Evolutionary conservation across 108 stramenopile species (phyloP), one percentile per base, ranked within the genome.

Genomic region (Nitzschia sp.): DNA sequence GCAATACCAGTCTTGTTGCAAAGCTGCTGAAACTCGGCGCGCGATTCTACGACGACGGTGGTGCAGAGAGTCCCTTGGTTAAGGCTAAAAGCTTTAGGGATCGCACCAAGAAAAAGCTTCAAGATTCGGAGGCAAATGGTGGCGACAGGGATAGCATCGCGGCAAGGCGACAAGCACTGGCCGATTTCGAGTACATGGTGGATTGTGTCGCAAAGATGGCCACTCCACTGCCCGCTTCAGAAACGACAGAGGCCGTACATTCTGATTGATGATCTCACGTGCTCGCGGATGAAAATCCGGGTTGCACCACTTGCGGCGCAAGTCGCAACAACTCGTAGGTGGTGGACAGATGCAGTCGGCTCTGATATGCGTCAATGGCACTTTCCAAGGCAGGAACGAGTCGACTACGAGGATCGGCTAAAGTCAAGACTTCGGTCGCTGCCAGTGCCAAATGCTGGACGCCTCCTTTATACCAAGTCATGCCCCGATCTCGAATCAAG

Each of bases 301-400:
- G 42, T 55, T 63, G 33, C 19, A 85, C 72, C 27, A 85, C 36
- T 17, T 85, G 78, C 1, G 87, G 87, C 18, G 80, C 80, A 19
- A 69, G 64, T 38, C 78, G 51, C 33, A 88, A 49, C 58, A 88
- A 57, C 62, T 81, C 80, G 53, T 79, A 88, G 34, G 85, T 81
- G 0, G 84, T 85, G 3, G 72, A 59, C 15, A 80, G 38, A 31
- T 80, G 68, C 48, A 70, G 31, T 11, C 62, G 69, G 48, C 67
- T 75, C 15, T 68, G 9, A 18, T 56, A 51, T 1, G 78, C 78
- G 9, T 56, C 19, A 13, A 26, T 23, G 17, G 87, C 87, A 11
- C 82, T 79, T 29, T 66, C 55, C 76, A 84, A 71, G 73, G 80
- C 80, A 23, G 84, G 87, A 21, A 83, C 77, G 54, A 86, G 60